Base-by-base conservation (phyloP, 257 asterid species). In the Thymus mandschuricus region DNA sequence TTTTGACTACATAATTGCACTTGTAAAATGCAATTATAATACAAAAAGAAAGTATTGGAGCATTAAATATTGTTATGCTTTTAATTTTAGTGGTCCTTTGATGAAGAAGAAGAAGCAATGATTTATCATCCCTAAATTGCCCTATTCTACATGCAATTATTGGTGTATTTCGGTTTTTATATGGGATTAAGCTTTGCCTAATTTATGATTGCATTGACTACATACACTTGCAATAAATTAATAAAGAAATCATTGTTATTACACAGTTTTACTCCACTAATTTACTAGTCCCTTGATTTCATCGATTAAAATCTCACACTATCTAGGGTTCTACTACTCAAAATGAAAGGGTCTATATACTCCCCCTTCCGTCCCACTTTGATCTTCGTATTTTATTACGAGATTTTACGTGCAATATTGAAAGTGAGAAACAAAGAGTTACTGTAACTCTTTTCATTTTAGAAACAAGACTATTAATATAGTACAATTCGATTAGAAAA, bases 191-290 rank as follows among this genome's bases (percentile, higher is more conserved):
- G 30, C 64, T 61, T 43, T 64, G 21, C 30, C 0, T 5, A 9
- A 62, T 29, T 52, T 9, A 64, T 54, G 56, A 30, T 28, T 72
- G n/a, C 40, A 40, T 63, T 29, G 34, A 70, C 43, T 46, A 46
- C 2, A 44, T 38, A 38, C 41, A 38, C 41, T 4, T 38, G 41
- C 6, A 38, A 38, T 38, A 38, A 0, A 38, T 38, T 38, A 4
- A 38, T 38, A 38, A 38, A 38, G 7, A 3, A 62, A 28, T 2
- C 1, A 27, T 38, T 30, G 49, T 69, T 56, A 55, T 45, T 34
- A 2, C n/a, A 66, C 56, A 74, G 64, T 59, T 74, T 62, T 49
- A 48, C 6, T 74, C 78, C 74, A 74, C 46, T 58, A 12, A 27
- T 12, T 27, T 27, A 8, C 64, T 64, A 31, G 27, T 28, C 30